These are phyloP conservation scores for Sporisorium scitamineum DNA, from an alignment of 1,284 basidiomycete genomes.

Conservation along the genomic window DNA sequence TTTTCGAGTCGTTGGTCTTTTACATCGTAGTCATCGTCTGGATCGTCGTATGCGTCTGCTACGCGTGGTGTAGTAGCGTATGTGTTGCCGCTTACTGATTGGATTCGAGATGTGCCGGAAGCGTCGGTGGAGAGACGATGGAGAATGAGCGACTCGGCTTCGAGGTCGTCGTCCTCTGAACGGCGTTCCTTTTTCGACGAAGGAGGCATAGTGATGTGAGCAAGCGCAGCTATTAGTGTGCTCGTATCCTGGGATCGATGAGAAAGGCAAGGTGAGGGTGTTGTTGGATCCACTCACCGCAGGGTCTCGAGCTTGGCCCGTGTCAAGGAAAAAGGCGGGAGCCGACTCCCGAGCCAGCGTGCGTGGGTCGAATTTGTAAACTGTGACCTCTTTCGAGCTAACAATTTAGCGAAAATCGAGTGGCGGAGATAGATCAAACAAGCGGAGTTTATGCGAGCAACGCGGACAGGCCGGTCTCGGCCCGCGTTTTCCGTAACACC, in stretches of 20 bases:
- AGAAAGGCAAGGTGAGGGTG: not conserved
- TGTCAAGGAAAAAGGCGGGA: not conserved
- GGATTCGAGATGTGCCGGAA: conserved; percentile 27
- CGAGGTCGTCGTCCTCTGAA: conserved; percentile 44
- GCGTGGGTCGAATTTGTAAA: not conserved
- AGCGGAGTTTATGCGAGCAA: conserved; percentile 13
- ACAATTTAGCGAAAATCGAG: not conserved
- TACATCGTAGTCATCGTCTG: conserved; percentile 35
- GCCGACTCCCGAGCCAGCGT: not conserved
- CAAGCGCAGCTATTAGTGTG: not conserved
- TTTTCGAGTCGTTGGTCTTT: conserved; percentile 28
- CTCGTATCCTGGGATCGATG: not conserved
- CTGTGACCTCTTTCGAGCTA: not conserved
- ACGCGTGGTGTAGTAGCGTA: conserved; percentile 18
- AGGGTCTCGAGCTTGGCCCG: conserved; percentile 7
- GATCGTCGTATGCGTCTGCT: conserved; percentile 49
- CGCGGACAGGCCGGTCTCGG: conserved; percentile 1
- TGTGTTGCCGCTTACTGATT: conserved; percentile 15
- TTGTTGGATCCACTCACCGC: conserved; percentile 6
- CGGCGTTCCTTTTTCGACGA: conserved; percentile 28
- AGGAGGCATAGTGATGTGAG: conserved; percentile 3
- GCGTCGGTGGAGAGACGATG: conserved; percentile 48
- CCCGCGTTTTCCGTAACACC: conserved; percentile 6
- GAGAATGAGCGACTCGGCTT: conserved; percentile 52
- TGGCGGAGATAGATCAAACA: conserved; percentile 3